phyloP scores from a whole-genome alignment of 2,329 filamentous ascomycete species.

The Cladosporium phlei region DNA sequence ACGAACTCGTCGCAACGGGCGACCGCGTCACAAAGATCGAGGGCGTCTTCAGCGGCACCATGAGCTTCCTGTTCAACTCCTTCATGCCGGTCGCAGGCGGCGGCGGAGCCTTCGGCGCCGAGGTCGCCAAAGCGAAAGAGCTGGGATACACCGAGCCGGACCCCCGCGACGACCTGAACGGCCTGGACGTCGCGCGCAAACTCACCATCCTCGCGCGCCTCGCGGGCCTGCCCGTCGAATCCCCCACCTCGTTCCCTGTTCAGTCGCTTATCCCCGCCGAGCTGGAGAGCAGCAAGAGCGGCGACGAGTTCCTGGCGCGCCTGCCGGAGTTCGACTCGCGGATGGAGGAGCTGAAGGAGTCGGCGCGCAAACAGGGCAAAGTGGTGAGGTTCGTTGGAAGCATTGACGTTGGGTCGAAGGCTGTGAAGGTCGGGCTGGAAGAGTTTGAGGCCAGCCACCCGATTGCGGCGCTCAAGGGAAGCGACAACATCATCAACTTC shows the following conservation, averaged over 20 bases:
- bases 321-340: constrained; percentile 78
- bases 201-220: constrained; percentile 89
- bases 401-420: constrained; percentile 74
- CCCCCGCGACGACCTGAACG: constrained; percentile 80
- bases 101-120: constrained; percentile 81
- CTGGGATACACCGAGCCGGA: constrained; percentile 90
- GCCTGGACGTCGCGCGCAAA: constrained; percentile 88
- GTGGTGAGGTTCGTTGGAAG: constrained; percentile 92
- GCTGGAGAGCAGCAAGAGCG: constrained; percentile 69
- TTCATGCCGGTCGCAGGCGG: constrained; percentile 76
- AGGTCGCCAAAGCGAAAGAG: constrained; percentile 87
- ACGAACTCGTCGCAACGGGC: constrained; percentile 89
- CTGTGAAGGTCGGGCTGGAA: constrained; percentile 88
- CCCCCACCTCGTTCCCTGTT: constrained; percentile 84
- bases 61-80: constrained; percentile 97
- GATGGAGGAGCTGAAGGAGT: constrained; percentile 83
- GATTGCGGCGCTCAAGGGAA: constrained; percentile 91
- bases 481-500: constrained; percentile 98
- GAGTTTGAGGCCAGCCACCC: constrained; percentile 77
- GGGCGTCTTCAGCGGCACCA: constrained; percentile 94
- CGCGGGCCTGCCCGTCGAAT: constrained; percentile 73
- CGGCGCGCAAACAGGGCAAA: constrained; percentile 81
- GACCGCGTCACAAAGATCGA: constrained; percentile 90
- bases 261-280: constrained; percentile 88
- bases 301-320: constrained; percentile 78